phyloP scores from a whole-genome alignment of 1,284 basidiomycete species.

The Rhodotorula sp. region DNA sequence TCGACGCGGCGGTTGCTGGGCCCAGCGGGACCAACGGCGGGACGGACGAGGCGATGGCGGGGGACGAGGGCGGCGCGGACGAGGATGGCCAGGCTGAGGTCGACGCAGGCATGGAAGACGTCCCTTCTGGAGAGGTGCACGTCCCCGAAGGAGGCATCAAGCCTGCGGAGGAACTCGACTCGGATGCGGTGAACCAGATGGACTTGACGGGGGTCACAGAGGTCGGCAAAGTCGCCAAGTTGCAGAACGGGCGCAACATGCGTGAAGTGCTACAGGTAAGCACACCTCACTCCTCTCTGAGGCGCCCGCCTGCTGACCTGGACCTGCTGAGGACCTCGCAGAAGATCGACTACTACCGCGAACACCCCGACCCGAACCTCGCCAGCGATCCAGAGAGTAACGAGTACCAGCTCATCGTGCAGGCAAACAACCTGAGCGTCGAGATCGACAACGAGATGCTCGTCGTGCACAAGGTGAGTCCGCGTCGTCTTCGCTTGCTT shows the following conservation, averaged over 20 bases:
- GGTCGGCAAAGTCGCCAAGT: slow-evolving; percentile 78
- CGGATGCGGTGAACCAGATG: slow-evolving; percentile 87
- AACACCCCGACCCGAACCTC: slow-evolving; percentile 67
- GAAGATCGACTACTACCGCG: slow-evolving; percentile 84
- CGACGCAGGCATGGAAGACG: slow-evolving; percentile 42
- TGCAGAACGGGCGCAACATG: slow-evolving; percentile 83
- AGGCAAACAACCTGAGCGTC: slow-evolving; percentile 96
- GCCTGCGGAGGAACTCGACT: slow-evolving; percentile 89
- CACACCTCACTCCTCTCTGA: not conserved
- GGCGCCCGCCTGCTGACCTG: not conserved
- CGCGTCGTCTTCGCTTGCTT: not conserved
- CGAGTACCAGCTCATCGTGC: slow-evolving; percentile 94
- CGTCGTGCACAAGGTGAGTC: slow-evolving; percentile 82
- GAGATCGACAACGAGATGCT: slow-evolving; percentile 98
- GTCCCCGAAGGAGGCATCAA: slow-evolving; percentile 84
- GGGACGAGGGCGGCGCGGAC: slow-evolving; percentile 12
- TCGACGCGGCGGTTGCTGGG: slow-evolving; percentile 6
- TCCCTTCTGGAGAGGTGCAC: slow-evolving; percentile 14
- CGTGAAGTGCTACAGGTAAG: slow-evolving; percentile 74
- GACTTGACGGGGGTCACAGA: slow-evolving; percentile 78
- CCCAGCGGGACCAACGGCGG: slow-evolving; percentile 8
- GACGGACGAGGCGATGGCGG: not conserved
- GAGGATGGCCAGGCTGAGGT: slow-evolving; percentile 47
- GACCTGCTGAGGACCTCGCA: slow-evolving; percentile 46
- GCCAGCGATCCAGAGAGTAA: slow-evolving; percentile 72